phyloP scores from a whole-genome alignment of 177 flowering plant genomes.

The Telopea speciosissima region DNA sequence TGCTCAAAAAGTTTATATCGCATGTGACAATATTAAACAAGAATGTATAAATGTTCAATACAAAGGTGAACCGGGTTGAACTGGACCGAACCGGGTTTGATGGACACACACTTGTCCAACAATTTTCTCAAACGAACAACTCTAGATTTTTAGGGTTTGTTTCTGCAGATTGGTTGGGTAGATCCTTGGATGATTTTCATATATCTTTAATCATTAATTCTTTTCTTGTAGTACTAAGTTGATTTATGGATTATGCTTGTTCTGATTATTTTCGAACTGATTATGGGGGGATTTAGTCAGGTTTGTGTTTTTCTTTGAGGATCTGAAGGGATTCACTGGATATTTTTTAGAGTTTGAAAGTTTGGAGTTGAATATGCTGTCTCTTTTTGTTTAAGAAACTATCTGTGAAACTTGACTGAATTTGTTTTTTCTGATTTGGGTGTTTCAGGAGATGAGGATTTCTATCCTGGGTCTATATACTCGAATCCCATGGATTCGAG shows the following conservation, averaged over 20 bases:
- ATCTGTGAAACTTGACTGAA: slow-evolving; percentile 11
- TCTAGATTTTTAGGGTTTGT: not conserved
- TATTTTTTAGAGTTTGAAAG: not conserved
- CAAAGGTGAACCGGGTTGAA: too few relatives aligned
- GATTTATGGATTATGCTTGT: not conserved
- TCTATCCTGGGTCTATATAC: slow-evolving; percentile 46
- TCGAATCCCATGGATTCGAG: slow-evolving; percentile 48
- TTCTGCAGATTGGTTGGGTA: not conserved
- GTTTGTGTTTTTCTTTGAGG: not conserved
- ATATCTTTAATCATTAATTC: not conserved
- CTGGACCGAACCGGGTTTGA: too few relatives aligned
- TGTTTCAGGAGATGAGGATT: slow-evolving; percentile 52
- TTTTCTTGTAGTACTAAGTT: not conserved
- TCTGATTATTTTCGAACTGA: not conserved
- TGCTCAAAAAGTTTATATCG: too few relatives aligned
- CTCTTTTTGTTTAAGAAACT: not conserved
- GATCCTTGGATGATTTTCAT: not conserved
- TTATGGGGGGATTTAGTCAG: not conserved
- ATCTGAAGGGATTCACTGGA: not conserved
- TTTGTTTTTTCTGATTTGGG: slow-evolving; percentile 6
- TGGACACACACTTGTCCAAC: too few relatives aligned
- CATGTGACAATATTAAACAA: too few relatives aligned
- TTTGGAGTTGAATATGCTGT: not conserved
- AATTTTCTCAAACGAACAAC: too few relatives aligned
- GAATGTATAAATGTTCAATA: too few relatives aligned